A percentile compares a stretch with the other conserved stretches of the same genome.
phyloP scores from a whole-genome alignment of 2,329 filamentous ascomycete species.

The Trichoderma endophyticum region DNA sequence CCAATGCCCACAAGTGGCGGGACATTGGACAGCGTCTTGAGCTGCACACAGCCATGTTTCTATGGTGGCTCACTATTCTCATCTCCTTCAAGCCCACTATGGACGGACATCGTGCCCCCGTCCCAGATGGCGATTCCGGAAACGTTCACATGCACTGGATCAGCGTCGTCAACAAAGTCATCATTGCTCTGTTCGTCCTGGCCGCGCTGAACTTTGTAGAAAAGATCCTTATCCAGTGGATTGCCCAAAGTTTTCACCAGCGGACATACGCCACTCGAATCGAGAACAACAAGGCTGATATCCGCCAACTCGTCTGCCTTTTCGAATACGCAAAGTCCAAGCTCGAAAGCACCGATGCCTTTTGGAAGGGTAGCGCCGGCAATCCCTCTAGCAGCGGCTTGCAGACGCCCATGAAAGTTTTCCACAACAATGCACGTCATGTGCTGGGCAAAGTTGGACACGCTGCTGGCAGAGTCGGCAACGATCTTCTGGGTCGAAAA shows the following conservation, averaged over 20 bases:
- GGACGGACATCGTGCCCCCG: constrained; percentile 50
- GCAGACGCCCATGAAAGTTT: constrained; percentile 69
- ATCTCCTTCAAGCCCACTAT: constrained; percentile 84
- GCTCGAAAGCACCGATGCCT: constrained; percentile 51
- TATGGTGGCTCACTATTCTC: constrained; percentile 87
- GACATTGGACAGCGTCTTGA: constrained; percentile 85
- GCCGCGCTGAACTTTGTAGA: constrained; percentile 78
- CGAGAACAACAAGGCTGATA: constrained; percentile 88
- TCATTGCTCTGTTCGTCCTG: constrained; percentile 79
- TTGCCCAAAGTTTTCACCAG: constrained; percentile 88
- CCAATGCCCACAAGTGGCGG: constrained; percentile 88
- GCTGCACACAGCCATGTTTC: constrained; percentile 78
- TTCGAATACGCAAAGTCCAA: constrained; percentile 75
- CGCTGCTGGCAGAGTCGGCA: constrained; percentile 79
- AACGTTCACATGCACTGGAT: constrained; percentile 65
- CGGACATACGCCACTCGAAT: constrained; percentile 89
- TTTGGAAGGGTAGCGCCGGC: constrained; percentile 43
- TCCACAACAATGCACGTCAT: constrained; percentile 72
- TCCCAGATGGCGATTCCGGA: constrained; percentile 36
- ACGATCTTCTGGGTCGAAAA: constrained; percentile 82
- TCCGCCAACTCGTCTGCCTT: constrained; percentile 55
- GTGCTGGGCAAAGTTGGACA: constrained; percentile 79
- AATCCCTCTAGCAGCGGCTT: constrained; percentile 52
- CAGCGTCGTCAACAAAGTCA: constrained; percentile 74
- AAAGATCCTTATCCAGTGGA: constrained; percentile 92